Base-by-base conservation (phyloP, 495 filamentous ascomycete species). In the Amorphotheca resinae region DNA sequence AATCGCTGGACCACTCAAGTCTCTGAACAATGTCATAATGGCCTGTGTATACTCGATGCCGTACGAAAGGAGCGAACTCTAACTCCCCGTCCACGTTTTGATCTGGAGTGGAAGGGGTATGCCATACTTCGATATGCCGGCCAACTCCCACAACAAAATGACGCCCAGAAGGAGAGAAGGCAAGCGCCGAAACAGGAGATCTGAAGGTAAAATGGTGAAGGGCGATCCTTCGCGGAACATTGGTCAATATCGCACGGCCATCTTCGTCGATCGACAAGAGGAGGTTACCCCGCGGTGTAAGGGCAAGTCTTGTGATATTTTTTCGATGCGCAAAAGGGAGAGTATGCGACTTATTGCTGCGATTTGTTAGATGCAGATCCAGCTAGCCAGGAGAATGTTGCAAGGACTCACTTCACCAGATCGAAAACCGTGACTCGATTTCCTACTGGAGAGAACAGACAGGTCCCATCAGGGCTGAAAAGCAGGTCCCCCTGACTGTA, bases 401-500 rank as follows among this genome's bases (percentile, higher is more conserved):
- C 25, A 12, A 4, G 21, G 34, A 64, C 77, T 51, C 74, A 95
- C 88, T 95, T 87, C 44, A 95, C 80, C 15, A 98, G 69, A 57
- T 98, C 88, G 62, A 98, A 98, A 38, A 95, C 82, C 1, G 91
- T 84, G 38, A 98, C 85, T 56, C 85, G 69, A 66, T 96, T 98
- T 55, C 91, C 91, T 42, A 98, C 93, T 18, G 91, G 91, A n/a
- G 93, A 96, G 49, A 91, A 80, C 34, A 98, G 72, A 63, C 84
- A 87, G 51, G 83, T 89, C 51, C 91, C 91, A 76, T 98, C 91
- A 51, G 87, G 89, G 54, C 84, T 93, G 69, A 95, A 98, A 52
- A 94, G 74, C 46, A 98, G 74, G 60, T 95, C 96, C 62, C 93
- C 91, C 70, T 83, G 84, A 65, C 86, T 83, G 69, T 95, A 98